Conservation (phyloP, 805 yeast species). For the Candida schatavii region DNA sequence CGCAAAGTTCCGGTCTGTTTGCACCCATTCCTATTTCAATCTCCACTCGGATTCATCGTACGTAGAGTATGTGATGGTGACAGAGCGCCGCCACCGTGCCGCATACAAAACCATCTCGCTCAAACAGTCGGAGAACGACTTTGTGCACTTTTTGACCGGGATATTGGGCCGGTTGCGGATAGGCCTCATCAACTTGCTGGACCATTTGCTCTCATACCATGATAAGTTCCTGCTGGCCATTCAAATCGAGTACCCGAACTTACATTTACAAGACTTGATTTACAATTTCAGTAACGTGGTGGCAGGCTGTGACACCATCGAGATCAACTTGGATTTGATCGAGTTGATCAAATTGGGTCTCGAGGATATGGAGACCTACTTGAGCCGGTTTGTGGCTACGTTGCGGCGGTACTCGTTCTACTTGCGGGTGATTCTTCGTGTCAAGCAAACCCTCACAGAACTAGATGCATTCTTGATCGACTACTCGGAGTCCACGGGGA, state of each 20-base stretch:
- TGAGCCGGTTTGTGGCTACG: constrained; percentile 8
- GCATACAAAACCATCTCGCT: constrained; percentile 4
- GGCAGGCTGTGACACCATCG: constrained; percentile 12
- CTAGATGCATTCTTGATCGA: constrained; percentile 7
- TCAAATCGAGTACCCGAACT: constrained; percentile 8
- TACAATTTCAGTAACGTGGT: constrained; percentile 2
- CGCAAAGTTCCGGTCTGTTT: constrained; percentile 7
- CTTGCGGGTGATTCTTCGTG: constrained; percentile 8
- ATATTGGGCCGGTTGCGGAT: background rate
- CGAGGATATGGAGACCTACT: constrained; percentile 3
- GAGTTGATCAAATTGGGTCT: constrained; percentile 7
- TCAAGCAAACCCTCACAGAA: constrained; percentile 6
- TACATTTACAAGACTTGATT: constrained; percentile 5
- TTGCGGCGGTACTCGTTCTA: constrained; percentile 9
- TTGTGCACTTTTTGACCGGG: background rate
- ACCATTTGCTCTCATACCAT: background rate
- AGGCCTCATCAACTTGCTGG: background rate
- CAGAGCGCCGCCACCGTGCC: background rate
- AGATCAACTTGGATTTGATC: constrained; percentile 9
- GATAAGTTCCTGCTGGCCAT: constrained; percentile 10
- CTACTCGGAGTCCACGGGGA: constrained; percentile 4
- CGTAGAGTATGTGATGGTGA: background rate
- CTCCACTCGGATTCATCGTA: constrained; percentile 8
- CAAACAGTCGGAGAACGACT: constrained; percentile 8
- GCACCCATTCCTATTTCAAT: constrained; percentile 13